phyloP scores from a whole-genome alignment of 176 grass and related monocot species.

The Oryza longistaminata region DNA sequence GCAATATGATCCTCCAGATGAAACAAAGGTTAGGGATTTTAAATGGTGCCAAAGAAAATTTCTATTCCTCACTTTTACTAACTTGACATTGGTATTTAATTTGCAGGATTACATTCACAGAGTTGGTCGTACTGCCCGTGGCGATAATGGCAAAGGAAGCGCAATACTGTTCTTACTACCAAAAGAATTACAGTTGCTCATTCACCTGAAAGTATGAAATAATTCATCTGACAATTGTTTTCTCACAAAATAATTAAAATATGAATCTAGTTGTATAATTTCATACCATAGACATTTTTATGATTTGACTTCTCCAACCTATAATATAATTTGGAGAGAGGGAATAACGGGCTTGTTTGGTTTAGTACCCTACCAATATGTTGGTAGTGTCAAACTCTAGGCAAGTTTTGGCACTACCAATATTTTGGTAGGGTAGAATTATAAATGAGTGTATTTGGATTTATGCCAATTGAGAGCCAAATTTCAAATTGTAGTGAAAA shows the following conservation, averaged over 20 bases:
- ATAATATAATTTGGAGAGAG: background rate
- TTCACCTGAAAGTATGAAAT: slow-evolving; percentile 70
- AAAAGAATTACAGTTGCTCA: slow-evolving; percentile 80
- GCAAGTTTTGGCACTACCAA: no score
- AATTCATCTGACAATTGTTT: background rate
- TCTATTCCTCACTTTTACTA: background rate
- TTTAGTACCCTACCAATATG: no score
- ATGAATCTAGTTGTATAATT: background rate
- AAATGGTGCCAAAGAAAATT: background rate
- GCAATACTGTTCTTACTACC: slow-evolving; percentile 86
- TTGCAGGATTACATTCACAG: slow-evolving; percentile 95
- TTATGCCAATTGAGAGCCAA: no score
- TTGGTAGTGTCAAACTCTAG: no score
- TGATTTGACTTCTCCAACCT: background rate
- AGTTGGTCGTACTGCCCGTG: slow-evolving; percentile 88
- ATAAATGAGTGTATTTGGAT: no score
- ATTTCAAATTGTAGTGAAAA: no score
- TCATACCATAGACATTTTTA: background rate
- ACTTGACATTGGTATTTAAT: background rate
- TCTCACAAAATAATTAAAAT: background rate
- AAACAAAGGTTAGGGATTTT: slow-evolving; percentile 70
- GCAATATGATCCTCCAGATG: slow-evolving; percentile 96
- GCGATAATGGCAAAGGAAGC: slow-evolving; percentile 78
- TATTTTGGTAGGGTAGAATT: no score
- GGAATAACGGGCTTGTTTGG: background rate